Evolutionary conservation across 2,329 filamentous ascomycete species (phyloP).

Genomic region (Rhytidhysteron rufulum): DNA sequence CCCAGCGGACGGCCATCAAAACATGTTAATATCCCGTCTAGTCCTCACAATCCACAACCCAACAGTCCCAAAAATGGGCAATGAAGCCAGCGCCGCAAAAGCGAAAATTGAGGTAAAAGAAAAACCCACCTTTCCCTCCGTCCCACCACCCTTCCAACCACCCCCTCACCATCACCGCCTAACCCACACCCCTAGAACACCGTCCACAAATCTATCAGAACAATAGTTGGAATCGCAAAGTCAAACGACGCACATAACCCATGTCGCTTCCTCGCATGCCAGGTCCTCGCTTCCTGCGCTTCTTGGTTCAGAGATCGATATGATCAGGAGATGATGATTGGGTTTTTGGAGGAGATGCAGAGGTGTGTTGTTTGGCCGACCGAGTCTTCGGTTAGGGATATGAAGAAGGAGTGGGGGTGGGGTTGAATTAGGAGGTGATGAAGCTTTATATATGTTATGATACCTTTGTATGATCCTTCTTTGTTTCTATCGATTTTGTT

Average conservation of each 20-base stretch:
- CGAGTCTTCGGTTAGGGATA: conserved; percentile 7
- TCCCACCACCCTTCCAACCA: not conserved
- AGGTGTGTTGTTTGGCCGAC: conserved; percentile 12
- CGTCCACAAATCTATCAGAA: conserved; percentile 10
- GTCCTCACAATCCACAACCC: conserved; percentile 9
- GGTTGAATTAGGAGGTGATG: no score
- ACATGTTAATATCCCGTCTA: conserved; percentile 14
- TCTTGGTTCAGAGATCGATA: conserved; percentile 4
- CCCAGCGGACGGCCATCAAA: conserved; percentile 15
- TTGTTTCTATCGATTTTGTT: no score
- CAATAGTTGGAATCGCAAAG: conserved; percentile 14
- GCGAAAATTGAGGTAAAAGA: not conserved
- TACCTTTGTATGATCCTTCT: no score
- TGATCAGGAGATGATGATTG: conserved; percentile 13
- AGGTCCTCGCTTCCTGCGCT: conserved; percentile 13
- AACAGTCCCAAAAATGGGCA: not conserved
- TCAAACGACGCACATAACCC: conserved; percentile 10
- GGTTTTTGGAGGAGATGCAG: conserved; percentile 17
- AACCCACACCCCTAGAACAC: not conserved
- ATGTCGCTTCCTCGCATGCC: conserved; percentile 10
- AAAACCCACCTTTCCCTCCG: no score
- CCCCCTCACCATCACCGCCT: not conserved
- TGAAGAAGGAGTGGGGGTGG: conserved; percentile 13
- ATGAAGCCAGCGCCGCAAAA: not conserved
- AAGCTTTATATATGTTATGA: no score